Evolutionary conservation across 2,329 filamentous ascomycete species (phyloP).

Genomic region (Calonectria pseudoturangicola): DNA sequence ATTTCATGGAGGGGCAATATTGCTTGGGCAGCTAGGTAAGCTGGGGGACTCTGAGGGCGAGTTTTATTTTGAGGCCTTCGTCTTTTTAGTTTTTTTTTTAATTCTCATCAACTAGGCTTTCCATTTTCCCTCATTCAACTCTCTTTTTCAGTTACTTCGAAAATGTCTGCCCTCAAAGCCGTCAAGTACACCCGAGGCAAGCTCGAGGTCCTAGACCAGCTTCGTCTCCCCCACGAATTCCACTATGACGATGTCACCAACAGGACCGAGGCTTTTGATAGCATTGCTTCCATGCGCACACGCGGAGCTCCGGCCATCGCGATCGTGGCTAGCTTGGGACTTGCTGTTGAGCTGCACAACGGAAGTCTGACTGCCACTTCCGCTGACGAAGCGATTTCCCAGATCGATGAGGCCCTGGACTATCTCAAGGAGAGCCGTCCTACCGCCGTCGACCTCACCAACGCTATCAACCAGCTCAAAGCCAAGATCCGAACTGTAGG

Average conservation of each 20-base stretch:
- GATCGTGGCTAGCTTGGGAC: conserved; percentile 93
- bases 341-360: conserved; percentile 87
- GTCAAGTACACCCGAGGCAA: conserved; percentile 84
- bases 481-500: conserved; percentile 73
- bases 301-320: conserved; percentile 94
- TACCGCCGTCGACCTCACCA: conserved; percentile 95
- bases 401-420: conserved; percentile 85
- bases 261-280: conserved; percentile 85
- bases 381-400: conserved; percentile 76
- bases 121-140: neutral
- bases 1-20: conserved; percentile 57
- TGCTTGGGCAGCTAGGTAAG: conserved; percentile 22
- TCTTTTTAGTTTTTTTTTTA: neutral
- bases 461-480: conserved; percentile 89
- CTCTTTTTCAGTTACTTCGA: neutral
- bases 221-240: conserved; percentile 87
- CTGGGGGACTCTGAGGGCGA: conserved; percentile 4
- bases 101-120: neutral
- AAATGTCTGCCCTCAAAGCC: conserved; percentile 80
- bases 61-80: conserved; percentile 30
- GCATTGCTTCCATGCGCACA: conserved; percentile 86
- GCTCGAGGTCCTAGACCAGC: conserved; percentile 87
- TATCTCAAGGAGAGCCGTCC: conserved; percentile 93
- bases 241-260: conserved; percentile 84
- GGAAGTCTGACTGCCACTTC: conserved; percentile 66